Base-by-base conservation (phyloP, 2,329 filamentous ascomycete species). In the Hawksworthiomyces lignivorus region DNA sequence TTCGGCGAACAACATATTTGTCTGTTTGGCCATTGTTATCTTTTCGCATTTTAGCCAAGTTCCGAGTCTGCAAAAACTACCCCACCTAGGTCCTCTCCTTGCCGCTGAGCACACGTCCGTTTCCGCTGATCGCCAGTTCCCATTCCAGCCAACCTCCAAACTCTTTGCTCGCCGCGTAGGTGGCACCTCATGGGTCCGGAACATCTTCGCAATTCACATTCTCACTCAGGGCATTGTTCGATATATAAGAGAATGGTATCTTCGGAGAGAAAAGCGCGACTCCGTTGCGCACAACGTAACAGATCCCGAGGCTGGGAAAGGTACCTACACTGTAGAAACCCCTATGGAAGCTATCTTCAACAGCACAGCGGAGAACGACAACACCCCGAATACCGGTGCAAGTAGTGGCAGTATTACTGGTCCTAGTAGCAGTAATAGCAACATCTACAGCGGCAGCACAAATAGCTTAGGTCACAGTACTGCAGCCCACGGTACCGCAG, bases 161-260 rank as follows among this genome's bases (percentile, higher is more conserved):
- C 55, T 63, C 36, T 79, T 79, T 7, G 32, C 35, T 51, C 74
- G 78, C 60, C 76, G 69, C 54, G 70, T 73, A 47, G 70, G 68
- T 33, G 72, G 76, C 46, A 77, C 81, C 50, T 75, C 75, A 36
- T 84, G 81, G 79, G 66, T 81, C 21, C 72, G 80, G 50, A 85
- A 77, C 56, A 68, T 82, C 48, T 62, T 87, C 50, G 82, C 82
- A 24, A 82, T 87, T 50, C 83, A 87, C 54, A 87, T 87, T 54
- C 59, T 87, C 36, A 82, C 81, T 14, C 83, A 87, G 61, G 82
- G 82, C 15, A 66, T 86, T 50, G 75, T 86, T 46, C 75, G 81
- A 48, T 82, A 80, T 50, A 77, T 87, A 48, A 73, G 82, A 44
- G 77, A 81, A 54, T 82, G 77, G 76, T 82, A 82, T 61, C 52